These are phyloP conservation scores for Erysimum cheiri DNA, from an alignment of 441 rosid genomes.

Conservation along the genomic window DNA sequence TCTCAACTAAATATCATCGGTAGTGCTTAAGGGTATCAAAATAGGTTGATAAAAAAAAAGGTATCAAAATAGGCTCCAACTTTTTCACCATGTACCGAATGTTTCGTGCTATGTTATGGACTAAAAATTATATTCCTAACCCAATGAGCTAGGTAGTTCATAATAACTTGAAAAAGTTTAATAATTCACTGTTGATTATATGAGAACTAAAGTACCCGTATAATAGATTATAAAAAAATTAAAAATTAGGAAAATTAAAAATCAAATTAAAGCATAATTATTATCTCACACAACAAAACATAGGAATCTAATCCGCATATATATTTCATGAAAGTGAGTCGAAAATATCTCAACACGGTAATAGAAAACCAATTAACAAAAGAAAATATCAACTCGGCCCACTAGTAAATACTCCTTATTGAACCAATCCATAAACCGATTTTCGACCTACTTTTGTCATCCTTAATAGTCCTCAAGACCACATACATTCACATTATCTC, in stretches of 20 bases:
- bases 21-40: constrained; percentile 40
- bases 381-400: constrained; percentile 1
- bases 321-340: background rate
- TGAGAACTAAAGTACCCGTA: background rate
- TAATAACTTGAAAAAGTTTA: background rate
- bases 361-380: background rate
- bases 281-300: background rate
- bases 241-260: background rate
- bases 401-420: constrained; percentile 2
- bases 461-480: constrained; percentile 13
- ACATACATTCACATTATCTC: constrained; percentile 33
- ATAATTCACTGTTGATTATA: background rate
- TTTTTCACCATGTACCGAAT: constrained; percentile 8
- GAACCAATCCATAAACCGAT: constrained; percentile 18
- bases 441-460: constrained; percentile 18
- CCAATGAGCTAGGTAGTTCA: background rate
- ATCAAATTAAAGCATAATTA: background rate
- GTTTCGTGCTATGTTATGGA: background rate
- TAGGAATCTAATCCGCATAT: background rate
- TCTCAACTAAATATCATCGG: constrained; percentile 22
- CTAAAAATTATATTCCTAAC: background rate
- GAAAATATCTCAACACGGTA: constrained; percentile 5
- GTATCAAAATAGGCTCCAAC: constrained; percentile 28
- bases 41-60: constrained; percentile 4
- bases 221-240: background rate